Percentiles rank a stretch among this genome's conserved stretches.
Evolutionary conservation across 208 protist species (phyloP).

Genomic region (Crithidia brevicula): DNA sequence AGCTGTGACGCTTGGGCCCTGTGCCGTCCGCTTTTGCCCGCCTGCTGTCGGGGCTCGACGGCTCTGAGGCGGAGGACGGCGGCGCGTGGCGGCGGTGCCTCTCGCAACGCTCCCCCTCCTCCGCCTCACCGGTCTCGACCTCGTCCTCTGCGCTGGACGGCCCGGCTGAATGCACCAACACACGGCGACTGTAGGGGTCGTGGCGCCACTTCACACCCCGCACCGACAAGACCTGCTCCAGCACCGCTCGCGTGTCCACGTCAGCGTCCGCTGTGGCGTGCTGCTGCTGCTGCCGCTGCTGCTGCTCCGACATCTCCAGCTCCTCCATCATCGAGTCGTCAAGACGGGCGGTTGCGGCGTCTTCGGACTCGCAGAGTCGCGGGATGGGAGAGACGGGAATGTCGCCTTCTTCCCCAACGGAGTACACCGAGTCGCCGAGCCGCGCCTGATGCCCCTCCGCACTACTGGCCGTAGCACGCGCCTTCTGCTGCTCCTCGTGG

Average conservation of each 20-base stretch:
- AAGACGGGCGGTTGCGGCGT: slow-evolving; percentile 8
- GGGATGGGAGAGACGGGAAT: slow-evolving; percentile 31
- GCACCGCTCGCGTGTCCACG: slow-evolving; percentile 18
- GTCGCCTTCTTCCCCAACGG: not conserved
- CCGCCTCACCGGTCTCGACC: not conserved
- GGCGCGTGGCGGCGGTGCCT: not conserved
- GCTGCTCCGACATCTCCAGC: slow-evolving; percentile 1
- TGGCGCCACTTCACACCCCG: slow-evolving; percentile 68
- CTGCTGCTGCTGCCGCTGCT: not conserved
- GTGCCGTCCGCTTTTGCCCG: not conserved
- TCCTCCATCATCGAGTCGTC: slow-evolving; percentile 6
- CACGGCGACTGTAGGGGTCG: slow-evolving; percentile 66
- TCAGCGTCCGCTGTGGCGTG: no score
- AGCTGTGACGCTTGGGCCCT: not conserved
- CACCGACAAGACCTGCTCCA: slow-evolving; percentile 31
- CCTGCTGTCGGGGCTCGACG: not conserved
- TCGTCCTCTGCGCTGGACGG: not conserved
- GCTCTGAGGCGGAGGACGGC: not conserved
- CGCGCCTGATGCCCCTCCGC: no score
- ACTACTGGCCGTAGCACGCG: not conserved
- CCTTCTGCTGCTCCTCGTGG: slow-evolving; percentile 8
- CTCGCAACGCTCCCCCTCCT: not conserved
- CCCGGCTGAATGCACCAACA: slow-evolving; percentile 17
- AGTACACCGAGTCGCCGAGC: no score
- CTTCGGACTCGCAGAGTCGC: slow-evolving; percentile 1